These are phyloP conservation scores for Aspergillus hiratsukae DNA, from an alignment of 2,329 filamentous ascomycete species.

Conservation along the genomic window DNA sequence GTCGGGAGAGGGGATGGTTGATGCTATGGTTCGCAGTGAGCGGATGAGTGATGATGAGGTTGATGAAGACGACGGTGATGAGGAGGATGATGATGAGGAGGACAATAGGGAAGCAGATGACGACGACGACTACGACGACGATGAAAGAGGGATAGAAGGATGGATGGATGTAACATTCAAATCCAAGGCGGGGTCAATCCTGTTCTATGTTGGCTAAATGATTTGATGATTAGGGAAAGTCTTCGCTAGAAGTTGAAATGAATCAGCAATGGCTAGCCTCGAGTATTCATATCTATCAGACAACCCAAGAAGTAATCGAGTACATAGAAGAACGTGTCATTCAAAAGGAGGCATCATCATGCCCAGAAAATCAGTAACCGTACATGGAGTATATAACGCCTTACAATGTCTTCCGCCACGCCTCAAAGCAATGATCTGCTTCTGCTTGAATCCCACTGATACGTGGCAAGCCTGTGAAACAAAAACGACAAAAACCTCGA, in stretches of 20 bases:
- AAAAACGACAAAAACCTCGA: conserved; percentile 7
- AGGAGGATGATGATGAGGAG: conserved; percentile 12
- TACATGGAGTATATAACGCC: conserved; percentile 15
- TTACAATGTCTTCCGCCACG: conserved; percentile 4
- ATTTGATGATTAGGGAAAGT: not conserved
- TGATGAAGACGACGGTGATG: not conserved
- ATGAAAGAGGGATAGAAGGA: not conserved
- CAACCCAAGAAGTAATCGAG: not conserved
- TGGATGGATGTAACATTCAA: not conserved
- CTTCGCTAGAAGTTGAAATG: not conserved
- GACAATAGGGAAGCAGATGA: conserved; percentile 32
- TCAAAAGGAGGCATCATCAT: not conserved
- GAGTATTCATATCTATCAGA: not conserved
- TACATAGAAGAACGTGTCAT: not conserved
- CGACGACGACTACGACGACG: conserved; percentile 41
- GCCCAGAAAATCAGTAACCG: conserved; percentile 1
- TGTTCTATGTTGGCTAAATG: not conserved
- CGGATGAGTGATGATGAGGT: not conserved
- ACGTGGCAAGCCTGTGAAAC: not conserved
- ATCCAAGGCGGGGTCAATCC: not conserved
- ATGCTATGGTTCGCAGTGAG: conserved; percentile 15
- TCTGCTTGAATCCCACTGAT: conserved; percentile 1
- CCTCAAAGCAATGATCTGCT: not conserved
- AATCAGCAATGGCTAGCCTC: not conserved
- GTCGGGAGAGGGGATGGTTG: not conserved